These are phyloP conservation scores for Phytophthora hibernalis DNA, from an alignment of 352 stramenopile species.

Conservation along the genomic window DNA sequence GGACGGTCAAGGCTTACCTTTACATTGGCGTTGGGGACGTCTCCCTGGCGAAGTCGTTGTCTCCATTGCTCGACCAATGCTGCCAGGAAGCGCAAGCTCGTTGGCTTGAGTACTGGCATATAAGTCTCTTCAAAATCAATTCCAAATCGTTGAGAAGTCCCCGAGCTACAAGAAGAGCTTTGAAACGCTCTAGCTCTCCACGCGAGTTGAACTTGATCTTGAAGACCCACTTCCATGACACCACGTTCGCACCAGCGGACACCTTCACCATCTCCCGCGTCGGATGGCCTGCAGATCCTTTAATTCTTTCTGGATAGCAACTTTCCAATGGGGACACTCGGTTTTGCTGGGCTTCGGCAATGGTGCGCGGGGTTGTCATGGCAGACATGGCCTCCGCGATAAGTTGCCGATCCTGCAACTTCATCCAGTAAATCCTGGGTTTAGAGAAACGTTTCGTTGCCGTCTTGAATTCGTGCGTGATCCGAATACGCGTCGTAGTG, in stretches of 20 bases:
- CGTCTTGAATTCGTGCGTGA: too few species aligned
- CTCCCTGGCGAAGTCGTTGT: slow-evolving; percentile 1
- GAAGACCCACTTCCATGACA: slow-evolving; percentile 13
- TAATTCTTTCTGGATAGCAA: slow-evolving; percentile 2
- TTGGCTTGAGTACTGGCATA: slow-evolving; percentile 1
- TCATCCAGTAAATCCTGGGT: too few species aligned
- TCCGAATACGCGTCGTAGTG: too few species aligned
- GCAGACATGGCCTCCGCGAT: too few species aligned
- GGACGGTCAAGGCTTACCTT: too few species aligned
- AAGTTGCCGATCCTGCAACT: too few species aligned
- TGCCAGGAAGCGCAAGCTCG: slow-evolving; percentile 3
- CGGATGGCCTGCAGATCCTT: neutral
- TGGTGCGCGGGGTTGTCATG: too few species aligned
- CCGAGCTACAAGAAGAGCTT: slow-evolving; percentile 2
- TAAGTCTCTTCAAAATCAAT: slow-evolving; percentile 9
- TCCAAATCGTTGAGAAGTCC: neutral
- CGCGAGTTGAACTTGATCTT: too few species aligned
- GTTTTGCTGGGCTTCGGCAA: too few species aligned
- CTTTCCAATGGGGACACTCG: slow-evolving; percentile 14
- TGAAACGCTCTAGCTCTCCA: slow-evolving; percentile 7
- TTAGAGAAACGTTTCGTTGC: too few species aligned
- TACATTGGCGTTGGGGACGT: slow-evolving; percentile 11
- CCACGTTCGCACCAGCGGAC: neutral
- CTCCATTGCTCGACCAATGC: neutral
- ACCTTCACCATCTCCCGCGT: slow-evolving; percentile 2